Conservation (phyloP, 2,329 filamentous ascomycete genomes). For the Fusarium odoratissimum region DNA sequence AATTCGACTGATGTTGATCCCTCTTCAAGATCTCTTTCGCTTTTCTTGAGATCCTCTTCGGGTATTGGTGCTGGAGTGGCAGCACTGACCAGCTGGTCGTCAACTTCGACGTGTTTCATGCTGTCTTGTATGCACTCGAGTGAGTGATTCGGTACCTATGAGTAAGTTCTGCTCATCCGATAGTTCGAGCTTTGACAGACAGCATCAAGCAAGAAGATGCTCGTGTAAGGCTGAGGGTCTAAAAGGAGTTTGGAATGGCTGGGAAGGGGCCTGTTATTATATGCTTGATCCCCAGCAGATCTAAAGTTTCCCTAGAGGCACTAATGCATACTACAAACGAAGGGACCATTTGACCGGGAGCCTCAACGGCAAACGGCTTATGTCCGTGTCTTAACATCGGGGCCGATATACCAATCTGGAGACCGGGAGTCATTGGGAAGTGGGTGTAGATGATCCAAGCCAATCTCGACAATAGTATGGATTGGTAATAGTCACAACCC, state of each 20-base stretch:
- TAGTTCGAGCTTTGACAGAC: background rate
- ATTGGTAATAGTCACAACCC: slow-evolving; percentile 5
- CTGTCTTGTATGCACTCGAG: background rate
- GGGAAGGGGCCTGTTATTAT: slow-evolving; percentile 15
- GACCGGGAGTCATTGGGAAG: slow-evolving; percentile 5
- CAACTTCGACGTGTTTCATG: slow-evolving; percentile 20
- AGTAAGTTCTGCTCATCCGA: background rate
- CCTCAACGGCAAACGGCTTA: slow-evolving; percentile 22
- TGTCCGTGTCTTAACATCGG: slow-evolving; percentile 19
- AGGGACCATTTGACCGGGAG: background rate
- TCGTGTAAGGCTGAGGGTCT: background rate
- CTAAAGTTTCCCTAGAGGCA: background rate
- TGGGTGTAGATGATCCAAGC: slow-evolving; percentile 5
- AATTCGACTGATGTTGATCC: slow-evolving; percentile 37
- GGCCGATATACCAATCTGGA: background rate
- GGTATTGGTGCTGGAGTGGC: slow-evolving; percentile 6
- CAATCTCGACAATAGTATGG: background rate
- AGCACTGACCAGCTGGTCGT: slow-evolving; percentile 20
- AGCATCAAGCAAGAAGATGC: background rate
- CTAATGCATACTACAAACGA: slow-evolving; percentile 9
- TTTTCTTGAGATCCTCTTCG: slow-evolving; percentile 14
- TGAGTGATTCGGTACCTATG: background rate
- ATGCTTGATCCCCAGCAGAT: background rate
- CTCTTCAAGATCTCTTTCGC: slow-evolving; percentile 35
- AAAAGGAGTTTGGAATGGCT: background rate